Evolutionary conservation across 306 rosid genomes (phyloP).

Genomic region (Pyrus betulifolia): DNA sequence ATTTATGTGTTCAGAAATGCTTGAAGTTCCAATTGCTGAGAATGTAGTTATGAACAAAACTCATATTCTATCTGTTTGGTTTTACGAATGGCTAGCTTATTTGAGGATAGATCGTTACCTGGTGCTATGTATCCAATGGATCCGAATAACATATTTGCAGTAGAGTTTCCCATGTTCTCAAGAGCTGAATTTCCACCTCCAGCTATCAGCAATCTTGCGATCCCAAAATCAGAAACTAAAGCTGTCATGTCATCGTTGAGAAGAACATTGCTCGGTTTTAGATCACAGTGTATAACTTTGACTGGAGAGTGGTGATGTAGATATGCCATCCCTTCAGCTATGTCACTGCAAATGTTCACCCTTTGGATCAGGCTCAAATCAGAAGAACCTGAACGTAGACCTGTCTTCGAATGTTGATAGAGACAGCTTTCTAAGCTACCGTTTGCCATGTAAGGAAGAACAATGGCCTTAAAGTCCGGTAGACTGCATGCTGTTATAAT

Average conservation of each 20-base stretch:
- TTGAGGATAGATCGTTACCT: constrained; percentile 29
- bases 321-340: constrained; percentile 82
- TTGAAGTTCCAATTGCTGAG: background rate
- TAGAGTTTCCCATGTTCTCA: constrained; percentile 54
- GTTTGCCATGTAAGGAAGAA: constrained; percentile 68
- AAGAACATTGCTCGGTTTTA: constrained; percentile 65
- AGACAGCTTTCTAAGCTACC: constrained; percentile 62
- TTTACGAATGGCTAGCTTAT: background rate
- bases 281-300: constrained; percentile 67
- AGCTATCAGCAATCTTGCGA: constrained; percentile 46
- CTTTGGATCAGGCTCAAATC: constrained; percentile 53
- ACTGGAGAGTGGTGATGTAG: constrained; percentile 70
- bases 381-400: constrained; percentile 33
- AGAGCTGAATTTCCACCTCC: constrained; percentile 42
- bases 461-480: constrained; percentile 69
- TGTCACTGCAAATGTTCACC: constrained; percentile 64
- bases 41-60: background rate
- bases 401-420: constrained; percentile 31
- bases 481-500: constrained; percentile 71
- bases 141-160: constrained; percentile 48
- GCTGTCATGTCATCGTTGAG: constrained; percentile 72
- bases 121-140: constrained; percentile 71
- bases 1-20: background rate
- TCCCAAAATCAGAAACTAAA: constrained; percentile 69
- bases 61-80: background rate